Percentiles rank a stretch among this genome's conserved stretches.
Conservation (phyloP, 1,284 basidiomycete species). For the Ceratobasidium papillatum region DNA sequence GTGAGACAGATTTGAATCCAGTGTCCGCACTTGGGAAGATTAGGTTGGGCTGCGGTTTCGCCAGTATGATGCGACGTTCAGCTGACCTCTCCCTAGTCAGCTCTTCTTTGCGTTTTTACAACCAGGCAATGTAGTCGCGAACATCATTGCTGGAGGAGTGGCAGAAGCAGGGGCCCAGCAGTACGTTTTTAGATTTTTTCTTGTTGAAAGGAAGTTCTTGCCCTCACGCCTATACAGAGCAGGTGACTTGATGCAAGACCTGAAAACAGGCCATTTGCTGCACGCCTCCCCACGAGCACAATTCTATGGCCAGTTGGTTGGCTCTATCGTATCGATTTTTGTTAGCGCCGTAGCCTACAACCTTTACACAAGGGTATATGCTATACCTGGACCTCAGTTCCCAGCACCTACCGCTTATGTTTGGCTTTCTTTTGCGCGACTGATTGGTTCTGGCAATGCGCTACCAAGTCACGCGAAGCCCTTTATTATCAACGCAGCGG, state of each 20-base stretch:
- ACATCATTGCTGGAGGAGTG: slow-evolving; percentile 95
- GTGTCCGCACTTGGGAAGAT: slow-evolving; percentile 96
- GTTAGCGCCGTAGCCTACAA: slow-evolving; percentile 89
- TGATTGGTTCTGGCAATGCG: slow-evolving; percentile 64
- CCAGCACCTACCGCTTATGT: slow-evolving; percentile 93
- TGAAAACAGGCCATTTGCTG: slow-evolving; percentile 93
- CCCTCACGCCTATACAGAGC: slow-evolving; percentile 62
- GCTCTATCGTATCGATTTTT: slow-evolving; percentile 85
- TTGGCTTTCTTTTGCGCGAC: slow-evolving; percentile 90
- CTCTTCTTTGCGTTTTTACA: slow-evolving; percentile 94
- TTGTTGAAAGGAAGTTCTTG: slow-evolving; percentile 3
- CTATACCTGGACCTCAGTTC: slow-evolving; percentile 88
- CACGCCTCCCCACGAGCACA: slow-evolving; percentile 87
- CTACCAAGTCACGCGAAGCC: slow-evolving; percentile 20
- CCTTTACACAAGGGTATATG: slow-evolving; percentile 87
- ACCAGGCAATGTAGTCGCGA: slow-evolving; percentile 93
- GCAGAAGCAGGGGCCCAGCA: slow-evolving; percentile 96
- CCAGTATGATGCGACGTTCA: not conserved
- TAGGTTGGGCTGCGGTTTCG: slow-evolving; percentile 52
- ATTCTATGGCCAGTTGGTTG: slow-evolving; percentile 89
- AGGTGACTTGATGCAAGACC: slow-evolving; percentile 97
- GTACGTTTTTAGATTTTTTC: slow-evolving; percentile 56
- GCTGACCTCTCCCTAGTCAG: slow-evolving; percentile 60
- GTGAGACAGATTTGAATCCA: slow-evolving; percentile 93
- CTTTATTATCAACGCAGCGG: slow-evolving; percentile 81